Base-by-base conservation (phyloP, 2,329 filamentous ascomycete species). In the Xylariales sp. region DNA sequence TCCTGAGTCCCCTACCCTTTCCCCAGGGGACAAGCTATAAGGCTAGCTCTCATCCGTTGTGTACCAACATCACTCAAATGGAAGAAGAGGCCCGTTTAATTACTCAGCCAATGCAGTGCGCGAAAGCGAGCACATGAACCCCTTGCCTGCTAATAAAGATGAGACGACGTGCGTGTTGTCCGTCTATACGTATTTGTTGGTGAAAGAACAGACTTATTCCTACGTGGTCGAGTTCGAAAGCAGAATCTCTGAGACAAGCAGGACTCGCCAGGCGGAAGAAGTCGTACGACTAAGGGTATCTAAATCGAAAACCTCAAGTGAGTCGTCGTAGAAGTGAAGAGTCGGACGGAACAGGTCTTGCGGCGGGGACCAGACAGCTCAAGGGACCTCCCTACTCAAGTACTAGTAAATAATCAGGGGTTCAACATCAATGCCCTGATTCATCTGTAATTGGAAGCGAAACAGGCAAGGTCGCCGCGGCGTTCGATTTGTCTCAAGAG, bases 251-350 rank as follows among this genome's bases (percentile, higher is more conserved):
- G 16, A 20, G 15, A 31, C 14, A 29, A 27, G 27, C 36, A 29
- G 14, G 35, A 19, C 31, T 19, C 31, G 36, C 27, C 36, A 39
- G 36, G 24, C 21, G 14, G 36, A 39, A 27, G 36, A 39, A 39
- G 36, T 39, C 36, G 36, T 20, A 27, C 15, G 36, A 39, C 36
- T 18, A n/a, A 27, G 36, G 36, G 36, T 39, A 39, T 39, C 36
- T 18, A 22, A 39, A 39, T 15, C 16, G 27, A 39, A 29, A 31
- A 31, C 27, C 24, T n/a, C n/a, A n/a, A n/a, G n/a, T n/a, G n/a
- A n/a, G n/a, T n/a, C n/a, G n/a, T n/a, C n/a, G n/a, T n/a, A n/a
- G n/a, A n/a, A n/a, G n/a, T n/a, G n/a, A n/a, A n/a, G n/a, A n/a
- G n/a, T n/a, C n/a, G n/a, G n/a, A n/a, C n/a, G n/a, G n/a, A n/a